Percentiles rank a stretch among this genome's conserved stretches.
These are phyloP conservation scores for Hsuehochloa calcarea DNA, from an alignment of 176 grass and related monocot genomes.

Conservation along the genomic window DNA sequence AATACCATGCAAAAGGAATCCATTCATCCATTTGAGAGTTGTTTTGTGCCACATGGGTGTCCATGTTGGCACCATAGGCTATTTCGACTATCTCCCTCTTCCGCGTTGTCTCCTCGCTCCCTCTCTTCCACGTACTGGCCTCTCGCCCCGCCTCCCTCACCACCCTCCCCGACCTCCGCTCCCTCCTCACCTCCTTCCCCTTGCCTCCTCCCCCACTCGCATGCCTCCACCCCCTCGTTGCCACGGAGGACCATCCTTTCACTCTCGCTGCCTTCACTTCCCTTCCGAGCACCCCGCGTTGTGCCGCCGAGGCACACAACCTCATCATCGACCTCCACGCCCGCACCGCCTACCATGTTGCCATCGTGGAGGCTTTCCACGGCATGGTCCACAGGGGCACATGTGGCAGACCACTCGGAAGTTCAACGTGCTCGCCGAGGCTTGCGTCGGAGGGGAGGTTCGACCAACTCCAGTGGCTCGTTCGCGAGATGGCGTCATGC, in stretches of 20 bases:
- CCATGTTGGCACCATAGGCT: too few species aligned
- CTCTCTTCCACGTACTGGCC: conserved; percentile 39
- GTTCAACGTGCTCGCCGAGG: conserved; percentile 74
- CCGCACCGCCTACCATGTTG: conserved; percentile 23
- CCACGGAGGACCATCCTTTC: conserved; percentile 34
- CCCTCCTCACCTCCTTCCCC: conserved; percentile 44
- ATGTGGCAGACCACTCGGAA: conserved; percentile 55
- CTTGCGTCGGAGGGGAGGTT: conserved; percentile 38
- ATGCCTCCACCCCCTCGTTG: conserved; percentile 53
- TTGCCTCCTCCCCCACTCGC: conserved; percentile 41
- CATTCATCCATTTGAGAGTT: too few species aligned
- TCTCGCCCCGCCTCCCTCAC: conserved; percentile 40
- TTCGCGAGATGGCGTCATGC: conserved; percentile 75
- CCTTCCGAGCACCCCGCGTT: conserved; percentile 22
- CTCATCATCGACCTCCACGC: conserved; percentile 54
- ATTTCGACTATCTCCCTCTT: conserved; percentile 38
- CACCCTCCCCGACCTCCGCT: neutral
- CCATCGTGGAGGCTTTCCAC: conserved; percentile 57
- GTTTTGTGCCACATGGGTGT: too few species aligned
- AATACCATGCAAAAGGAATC: too few species aligned
- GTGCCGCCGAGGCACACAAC: conserved; percentile 59
- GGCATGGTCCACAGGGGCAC: conserved; percentile 67
- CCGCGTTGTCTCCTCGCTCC: conserved; percentile 31
- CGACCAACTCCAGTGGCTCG: conserved; percentile 51
- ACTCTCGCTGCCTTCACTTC: conserved; percentile 49